Base-by-base conservation (phyloP, 2,329 filamentous ascomycete species). In the Fusarium keratoplasticum region DNA sequence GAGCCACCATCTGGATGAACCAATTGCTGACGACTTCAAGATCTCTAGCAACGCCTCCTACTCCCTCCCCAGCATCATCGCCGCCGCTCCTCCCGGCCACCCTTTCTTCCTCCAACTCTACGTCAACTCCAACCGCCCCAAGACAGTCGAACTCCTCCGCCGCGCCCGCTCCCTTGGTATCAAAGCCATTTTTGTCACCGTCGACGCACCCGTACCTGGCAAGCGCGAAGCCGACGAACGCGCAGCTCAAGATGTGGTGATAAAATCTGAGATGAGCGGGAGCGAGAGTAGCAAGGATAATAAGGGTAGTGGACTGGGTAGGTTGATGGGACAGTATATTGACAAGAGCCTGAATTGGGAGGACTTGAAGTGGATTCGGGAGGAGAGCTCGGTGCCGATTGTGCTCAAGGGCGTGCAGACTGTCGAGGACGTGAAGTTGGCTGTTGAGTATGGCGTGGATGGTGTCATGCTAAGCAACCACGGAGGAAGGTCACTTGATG, bases 381-480 rank as follows among this genome's bases (percentile, higher is more conserved):
- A 83, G 62, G 82, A 86, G 13, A 80, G 79, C 2, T 80, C 84
- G 20, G 81, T 89, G 8, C 88, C 88, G 0, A 83, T 90, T n/a
- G 86, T 89, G 61, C 71, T 90, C 31, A 90, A 90, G 77, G 89
- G 89, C 0, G 84, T 90, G 4, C 89, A 89, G 82, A 86, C 83
- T 22, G 88, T 87, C 0, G 87, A 87, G 31, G 89, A 91, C 75
- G 89, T 89, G 0, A 83, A 83, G 16, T 75, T 84, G 40, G 88
- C 89, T 0, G 83, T 87, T 63, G 79, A 86, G 52, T 80, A 83
- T 63, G 88, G 87, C 0, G 82, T 87, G 57, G 85, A 89, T 66
- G 89, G 88, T 1, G 87, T 91, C 55, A 79, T 89, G 66, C 72
- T 91, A 36, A 89, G 86, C 69, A 91, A 91, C 69, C 89, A 91